These are phyloP conservation scores for Beauveria medogensis DNA, from an alignment of 2,329 filamentous ascomycete genomes.

Conservation along the genomic window DNA sequence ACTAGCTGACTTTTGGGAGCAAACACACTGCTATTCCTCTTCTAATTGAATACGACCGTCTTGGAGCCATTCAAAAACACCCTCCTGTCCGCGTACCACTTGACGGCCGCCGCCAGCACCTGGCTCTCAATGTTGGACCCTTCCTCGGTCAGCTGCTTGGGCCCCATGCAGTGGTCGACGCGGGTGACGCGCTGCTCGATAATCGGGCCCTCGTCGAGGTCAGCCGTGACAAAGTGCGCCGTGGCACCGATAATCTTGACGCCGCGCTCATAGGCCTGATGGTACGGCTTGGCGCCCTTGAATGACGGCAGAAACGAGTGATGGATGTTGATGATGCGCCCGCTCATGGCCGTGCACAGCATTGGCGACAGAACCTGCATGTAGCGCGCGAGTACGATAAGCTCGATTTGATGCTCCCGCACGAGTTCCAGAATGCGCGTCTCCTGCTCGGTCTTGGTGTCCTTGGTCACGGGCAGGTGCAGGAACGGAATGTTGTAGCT, in stretches of 20 bases:
- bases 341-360: slow-evolving; percentile 71
- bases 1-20: too few relatives aligned
- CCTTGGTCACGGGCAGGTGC: slow-evolving; percentile 71
- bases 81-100: slow-evolving; percentile 72
- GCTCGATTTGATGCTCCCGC: slow-evolving; percentile 60
- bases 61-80: slow-evolving; percentile 73
- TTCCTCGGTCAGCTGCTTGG: slow-evolving; percentile 69
- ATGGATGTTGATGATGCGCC: slow-evolving; percentile 87
- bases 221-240: slow-evolving; percentile 78
- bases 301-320: slow-evolving; percentile 80
- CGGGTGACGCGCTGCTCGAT: slow-evolving; percentile 76
- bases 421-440: slow-evolving; percentile 62
- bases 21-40: not conserved
- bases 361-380: slow-evolving; percentile 77
- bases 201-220: slow-evolving; percentile 79
- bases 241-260: slow-evolving; percentile 86
- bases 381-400: slow-evolving; percentile 75
- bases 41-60: slow-evolving; percentile 62
- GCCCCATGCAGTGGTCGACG: slow-evolving; percentile 68
- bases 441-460: slow-evolving; percentile 71
- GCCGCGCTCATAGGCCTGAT: slow-evolving; percentile 77
- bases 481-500: slow-evolving; percentile 73
- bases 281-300: slow-evolving; percentile 83
- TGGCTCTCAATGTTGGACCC: slow-evolving; percentile 80
- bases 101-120: slow-evolving; percentile 71